Evolutionary conservation across 106 monocot genomes (phyloP), one percentile per base, ranked within the genome.

Genomic region (Gastrodia elata): DNA sequence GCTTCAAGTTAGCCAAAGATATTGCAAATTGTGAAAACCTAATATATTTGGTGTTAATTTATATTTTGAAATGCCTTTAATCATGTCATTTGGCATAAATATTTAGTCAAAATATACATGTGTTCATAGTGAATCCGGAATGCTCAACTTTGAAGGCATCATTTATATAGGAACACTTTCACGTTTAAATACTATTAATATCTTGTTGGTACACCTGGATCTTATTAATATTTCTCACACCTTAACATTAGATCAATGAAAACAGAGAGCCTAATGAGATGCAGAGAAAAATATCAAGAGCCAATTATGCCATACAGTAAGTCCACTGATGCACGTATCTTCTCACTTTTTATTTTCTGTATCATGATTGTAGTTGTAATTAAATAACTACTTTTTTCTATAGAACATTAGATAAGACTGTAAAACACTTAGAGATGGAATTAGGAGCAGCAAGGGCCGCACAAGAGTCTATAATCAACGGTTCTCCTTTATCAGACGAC

Each of bases 341-440:
- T 1, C n/a, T 30, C 70, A 55, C 5, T 74, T 38, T 39, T 9
- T 42, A 48, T 24, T 49, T 38, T 48, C 0, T 46, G 20, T 26
- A 39, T 65, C 26, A n/a, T 48, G 73, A 32, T 61, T 5, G 3
- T 42, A 11, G 0, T 71, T 3, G 40, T 61, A n/a, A 39, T 70
- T 38, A 27, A 20, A 43, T 27, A 39, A 42, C 5, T 71, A 13
- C 36, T 16, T 16, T 78, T 42, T 40, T 57, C 36, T 81, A 28
- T 80, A 95, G 94, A 58, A 85, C 77, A 40, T 55, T 91, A 69
- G 89, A 95, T 80, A 95, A 87, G 79, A 87, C 87, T 46, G 89
- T 89, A 72, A 83, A 89, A 71, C 85, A 82, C 55, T 79, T 95
- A 82, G 91, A 95, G 77, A 89, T 89, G 85, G 89, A 95, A 73